Evolutionary conservation across 2,329 filamentous ascomycete genomes (phyloP).

Genomic region (Trichoderma sp.): DNA sequence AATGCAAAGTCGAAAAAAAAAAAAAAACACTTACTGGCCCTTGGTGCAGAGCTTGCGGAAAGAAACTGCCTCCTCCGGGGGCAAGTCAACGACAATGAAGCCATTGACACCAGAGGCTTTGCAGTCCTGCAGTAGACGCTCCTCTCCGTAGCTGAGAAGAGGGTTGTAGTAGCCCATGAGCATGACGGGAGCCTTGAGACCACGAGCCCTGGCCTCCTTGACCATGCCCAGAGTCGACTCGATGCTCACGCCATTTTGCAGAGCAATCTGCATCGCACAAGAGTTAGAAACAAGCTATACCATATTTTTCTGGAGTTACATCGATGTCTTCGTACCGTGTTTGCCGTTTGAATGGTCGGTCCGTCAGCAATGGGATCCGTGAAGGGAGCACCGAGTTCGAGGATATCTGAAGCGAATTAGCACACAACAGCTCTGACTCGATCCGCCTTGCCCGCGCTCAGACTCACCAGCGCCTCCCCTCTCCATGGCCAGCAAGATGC

Average conservation of each 20-base stretch:
- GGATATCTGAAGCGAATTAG: constrained; percentile 59
- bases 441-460: background rate
- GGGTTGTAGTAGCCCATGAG: constrained; percentile 99
- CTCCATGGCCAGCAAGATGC: constrained; percentile 85
- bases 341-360: constrained; percentile 92
- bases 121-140: constrained; percentile 79
- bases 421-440: background rate
- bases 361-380: constrained; percentile 98
- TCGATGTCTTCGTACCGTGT: constrained; percentile 58
- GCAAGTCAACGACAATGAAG: constrained; percentile 94
- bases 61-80: constrained; percentile 89
- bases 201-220: constrained; percentile 70
- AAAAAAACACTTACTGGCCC: constrained; percentile 55
- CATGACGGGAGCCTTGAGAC: constrained; percentile 77
- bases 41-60: constrained; percentile 82
- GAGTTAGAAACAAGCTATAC: background rate
- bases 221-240: constrained; percentile 78
- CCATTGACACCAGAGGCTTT: constrained; percentile 84
- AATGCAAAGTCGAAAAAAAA: background rate
- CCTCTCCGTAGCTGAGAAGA: constrained; percentile 88
- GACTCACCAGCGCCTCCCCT: constrained; percentile 79
- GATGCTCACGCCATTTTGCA: constrained; percentile 85
- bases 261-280: constrained; percentile 52
- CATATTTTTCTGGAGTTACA: background rate
- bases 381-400: constrained; percentile 94